Evolutionary conservation across 1,284 basidiomycete species (phyloP).

Genomic region (Naganishia albida): DNA sequence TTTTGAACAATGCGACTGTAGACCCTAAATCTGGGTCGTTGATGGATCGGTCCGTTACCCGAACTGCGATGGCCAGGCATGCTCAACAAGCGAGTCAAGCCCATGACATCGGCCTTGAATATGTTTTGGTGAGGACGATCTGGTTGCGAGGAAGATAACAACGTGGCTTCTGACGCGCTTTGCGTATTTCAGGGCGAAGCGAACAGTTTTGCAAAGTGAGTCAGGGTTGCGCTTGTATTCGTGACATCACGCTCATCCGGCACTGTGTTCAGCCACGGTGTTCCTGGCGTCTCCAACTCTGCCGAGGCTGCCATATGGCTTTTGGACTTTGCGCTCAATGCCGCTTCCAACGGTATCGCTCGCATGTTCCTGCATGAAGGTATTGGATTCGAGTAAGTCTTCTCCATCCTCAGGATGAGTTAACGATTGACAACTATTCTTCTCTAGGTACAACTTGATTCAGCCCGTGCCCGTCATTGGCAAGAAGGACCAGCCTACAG

Average conservation of each 20-base stretch:
- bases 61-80: conserved; percentile 59
- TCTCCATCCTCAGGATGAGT: conserved; percentile 54
- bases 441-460: conserved; percentile 57
- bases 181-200: conserved; percentile 51
- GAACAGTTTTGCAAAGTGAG: conserved; percentile 47
- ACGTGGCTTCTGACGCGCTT: conserved; percentile 52
- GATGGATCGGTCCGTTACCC: conserved; percentile 60
- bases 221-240: conserved; percentile 62
- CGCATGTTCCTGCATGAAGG: conserved; percentile 56
- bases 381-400: conserved; percentile 54
- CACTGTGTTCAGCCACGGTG: conserved; percentile 62
- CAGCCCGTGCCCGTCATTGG: conserved; percentile 55
- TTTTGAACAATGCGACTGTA: conserved; percentile 13
- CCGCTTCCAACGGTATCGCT: conserved; percentile 53
- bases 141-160: background rate
- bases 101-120: conserved; percentile 57
- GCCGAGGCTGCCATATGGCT: conserved; percentile 70
- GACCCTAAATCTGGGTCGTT: conserved; percentile 52
- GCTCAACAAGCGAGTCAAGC: conserved; percentile 63
- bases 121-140: conserved; percentile 55
- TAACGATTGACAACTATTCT: background rate
- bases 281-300: conserved; percentile 67
- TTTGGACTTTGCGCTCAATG: conserved; percentile 64
- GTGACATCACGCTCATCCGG: conserved; percentile 56
- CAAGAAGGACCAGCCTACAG: conserved; percentile 44